Conservation (phyloP, 176 grass and related monocot species). For the Eragrostis curvula region DNA sequence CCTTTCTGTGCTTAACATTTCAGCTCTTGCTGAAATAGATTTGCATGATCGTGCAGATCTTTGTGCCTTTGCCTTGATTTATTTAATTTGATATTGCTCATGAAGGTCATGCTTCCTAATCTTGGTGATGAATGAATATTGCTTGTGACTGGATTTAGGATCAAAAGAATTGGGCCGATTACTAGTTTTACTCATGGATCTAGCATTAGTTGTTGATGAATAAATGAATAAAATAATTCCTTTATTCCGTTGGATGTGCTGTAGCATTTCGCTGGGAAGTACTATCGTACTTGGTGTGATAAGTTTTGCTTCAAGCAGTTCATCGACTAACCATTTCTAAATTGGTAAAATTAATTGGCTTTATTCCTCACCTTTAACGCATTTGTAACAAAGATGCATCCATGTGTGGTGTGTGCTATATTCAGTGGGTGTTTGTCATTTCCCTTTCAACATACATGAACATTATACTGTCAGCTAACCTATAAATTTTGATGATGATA, state of each 20-base stretch:
- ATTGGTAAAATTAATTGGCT: not conserved
- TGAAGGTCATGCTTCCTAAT: not conserved
- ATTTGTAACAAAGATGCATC: not conserved
- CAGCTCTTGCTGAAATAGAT: not conserved
- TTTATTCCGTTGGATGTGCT: conserved; percentile 6
- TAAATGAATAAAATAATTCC: not conserved
- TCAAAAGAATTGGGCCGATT: not conserved
- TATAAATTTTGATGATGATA: not conserved
- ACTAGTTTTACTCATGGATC: not conserved
- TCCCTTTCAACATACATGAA: not conserved
- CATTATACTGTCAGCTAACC: not conserved
- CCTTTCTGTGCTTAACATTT: not conserved
- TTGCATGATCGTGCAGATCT: not conserved
- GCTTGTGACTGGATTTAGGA: not conserved
- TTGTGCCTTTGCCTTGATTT: not conserved
- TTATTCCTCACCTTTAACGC: not conserved
- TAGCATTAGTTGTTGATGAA: not conserved
- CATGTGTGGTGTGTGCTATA: not conserved
- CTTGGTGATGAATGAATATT: not conserved
- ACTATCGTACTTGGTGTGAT: not conserved
- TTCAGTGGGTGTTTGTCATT: not conserved
- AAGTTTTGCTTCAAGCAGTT: conserved; percentile 10
- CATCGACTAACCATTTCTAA: not conserved
- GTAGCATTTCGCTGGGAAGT: not conserved
- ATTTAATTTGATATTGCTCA: not conserved